A percentile compares a stretch with the other conserved stretches of the same genome.
These are phyloP conservation scores for Ceratobasidium sp. DNA, from an alignment of 1,284 basidiomycete species.

Conservation along the genomic window DNA sequence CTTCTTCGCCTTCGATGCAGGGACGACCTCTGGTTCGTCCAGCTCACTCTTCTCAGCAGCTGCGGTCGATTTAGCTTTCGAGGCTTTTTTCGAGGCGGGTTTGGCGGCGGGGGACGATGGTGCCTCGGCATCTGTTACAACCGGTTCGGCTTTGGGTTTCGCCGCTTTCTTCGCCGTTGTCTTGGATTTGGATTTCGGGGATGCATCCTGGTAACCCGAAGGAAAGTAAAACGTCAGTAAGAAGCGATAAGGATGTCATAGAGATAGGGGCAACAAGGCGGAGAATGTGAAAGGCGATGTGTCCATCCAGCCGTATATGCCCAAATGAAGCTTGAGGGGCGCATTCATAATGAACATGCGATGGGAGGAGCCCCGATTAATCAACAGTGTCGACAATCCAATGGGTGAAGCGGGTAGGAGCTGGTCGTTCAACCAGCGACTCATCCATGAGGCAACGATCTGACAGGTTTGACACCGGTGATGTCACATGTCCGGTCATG, in stretches of 20 bases:
- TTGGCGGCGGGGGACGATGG: constrained; percentile 13
- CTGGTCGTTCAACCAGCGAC: too few species aligned
- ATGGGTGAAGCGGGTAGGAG: too few species aligned
- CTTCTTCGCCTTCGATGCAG: constrained; percentile 24
- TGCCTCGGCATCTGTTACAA: neutral
- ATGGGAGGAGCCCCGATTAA: too few species aligned
- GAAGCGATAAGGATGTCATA: neutral
- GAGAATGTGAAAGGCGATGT: neutral
- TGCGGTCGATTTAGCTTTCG: constrained; percentile 4
- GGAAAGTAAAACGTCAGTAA: neutral
- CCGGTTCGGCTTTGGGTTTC: neutral
- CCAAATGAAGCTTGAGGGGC: too few species aligned
- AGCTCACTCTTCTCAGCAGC: neutral
- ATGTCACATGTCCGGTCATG: too few species aligned
- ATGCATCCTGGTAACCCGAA: neutral
- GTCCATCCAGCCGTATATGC: too few species aligned
- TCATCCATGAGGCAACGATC: too few species aligned
- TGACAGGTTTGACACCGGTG: too few species aligned
- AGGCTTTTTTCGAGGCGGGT: constrained; percentile 6
- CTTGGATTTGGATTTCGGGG: constrained; percentile 3
- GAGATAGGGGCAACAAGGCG: neutral
- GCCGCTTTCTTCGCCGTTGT: neutral
- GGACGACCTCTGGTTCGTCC: constrained; percentile 28
- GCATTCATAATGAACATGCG: too few species aligned
- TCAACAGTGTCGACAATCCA: too few species aligned